phyloP scores from a whole-genome alignment of 495 filamentous ascomycete genomes.

The Aspergillus olivimuriae region DNA sequence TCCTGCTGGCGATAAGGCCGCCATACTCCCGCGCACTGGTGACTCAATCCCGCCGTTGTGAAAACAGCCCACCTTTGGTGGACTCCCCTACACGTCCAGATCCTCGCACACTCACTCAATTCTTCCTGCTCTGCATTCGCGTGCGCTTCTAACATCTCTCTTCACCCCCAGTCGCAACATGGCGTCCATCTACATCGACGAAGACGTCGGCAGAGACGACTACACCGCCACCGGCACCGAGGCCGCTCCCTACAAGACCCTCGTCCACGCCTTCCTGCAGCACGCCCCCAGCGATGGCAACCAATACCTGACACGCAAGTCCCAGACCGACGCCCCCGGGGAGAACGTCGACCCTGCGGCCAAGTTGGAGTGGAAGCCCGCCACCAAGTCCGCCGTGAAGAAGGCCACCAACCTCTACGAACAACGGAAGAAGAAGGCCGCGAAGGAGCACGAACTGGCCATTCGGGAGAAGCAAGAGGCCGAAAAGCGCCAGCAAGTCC shows the following conservation, averaged over 20 bases:
- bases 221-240: slow-evolving; percentile 61
- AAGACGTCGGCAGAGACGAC: slow-evolving; percentile 68
- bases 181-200: slow-evolving; percentile 69
- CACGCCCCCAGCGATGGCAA: slow-evolving; percentile 53
- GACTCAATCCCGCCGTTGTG: too few species aligned
- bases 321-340: slow-evolving; percentile 55
- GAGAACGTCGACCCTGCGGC: slow-evolving; percentile 45
- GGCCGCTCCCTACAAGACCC: slow-evolving; percentile 69
- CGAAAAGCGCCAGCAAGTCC: slow-evolving; percentile 54
- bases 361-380: slow-evolving; percentile 67
- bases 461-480: slow-evolving; percentile 68
- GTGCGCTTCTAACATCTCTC: not conserved
- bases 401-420: slow-evolving; percentile 70
- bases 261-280: slow-evolving; percentile 70
- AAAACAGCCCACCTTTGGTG: too few species aligned
- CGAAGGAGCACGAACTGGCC: slow-evolving; percentile 60
- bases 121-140: not conserved
- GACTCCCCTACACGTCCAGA: not conserved
- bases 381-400: slow-evolving; percentile 76
- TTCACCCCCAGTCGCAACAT: slow-evolving; percentile 17
- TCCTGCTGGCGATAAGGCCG: not conserved
- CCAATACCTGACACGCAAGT: slow-evolving; percentile 64
- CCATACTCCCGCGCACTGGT: too few species aligned
- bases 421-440: slow-evolving; percentile 68
- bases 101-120: not conserved